Evolutionary conservation across 208 protist species (phyloP), one percentile per base, ranked within the genome.

Genomic region (Acanthamoeba castellanii): DNA sequence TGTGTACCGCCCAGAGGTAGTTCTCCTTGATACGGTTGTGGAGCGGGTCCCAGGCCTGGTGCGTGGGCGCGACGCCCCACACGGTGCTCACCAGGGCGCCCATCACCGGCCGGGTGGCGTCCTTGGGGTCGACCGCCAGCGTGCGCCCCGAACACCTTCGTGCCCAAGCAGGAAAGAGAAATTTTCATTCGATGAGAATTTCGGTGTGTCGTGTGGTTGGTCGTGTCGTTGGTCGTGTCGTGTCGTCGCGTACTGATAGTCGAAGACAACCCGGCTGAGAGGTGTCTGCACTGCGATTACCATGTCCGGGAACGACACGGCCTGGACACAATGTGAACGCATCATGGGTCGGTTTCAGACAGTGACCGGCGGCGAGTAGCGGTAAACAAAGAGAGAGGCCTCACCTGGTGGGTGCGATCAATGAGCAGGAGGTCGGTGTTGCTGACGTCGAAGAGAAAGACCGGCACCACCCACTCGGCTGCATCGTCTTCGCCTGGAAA

Each of bases 281-380:
- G 82, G 82, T 2, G 82, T 89, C 55, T 89, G 82, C 52, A 89
- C 82, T n/a, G 82, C 82, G 6, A 89, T 64, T 9, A 89, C 55
- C 82, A 89, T 89, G 34, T 89, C 82, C 27, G 42, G 50, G 82
- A 89, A 89, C 27, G 82, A 89, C 34, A 89, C 52, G 27, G 82
- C 82, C 82, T 89, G 82, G 45, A n/a, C 50, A 89, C n/a, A 11
- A 16, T 27, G 74, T 16, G 45, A 50, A n/a, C 22, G 20, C 72
- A 25, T 1, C 11, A 3, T 32, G n/a, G 70, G 1, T 27, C 2
- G 30, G 52, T 5, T 57, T 78, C n/a, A 14, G 30, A 3, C 32
- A 1, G 70, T 27, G 25, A 13, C 13, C 1, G 70, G 32, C 11
- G 25, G 70, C 20, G 30, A 78, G 32, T 27, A 3, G 59, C 37